Evolutionary conservation across 371 early-diverging fungal species (phyloP).

Genomic region (Lichtheimia ornata): DNA sequence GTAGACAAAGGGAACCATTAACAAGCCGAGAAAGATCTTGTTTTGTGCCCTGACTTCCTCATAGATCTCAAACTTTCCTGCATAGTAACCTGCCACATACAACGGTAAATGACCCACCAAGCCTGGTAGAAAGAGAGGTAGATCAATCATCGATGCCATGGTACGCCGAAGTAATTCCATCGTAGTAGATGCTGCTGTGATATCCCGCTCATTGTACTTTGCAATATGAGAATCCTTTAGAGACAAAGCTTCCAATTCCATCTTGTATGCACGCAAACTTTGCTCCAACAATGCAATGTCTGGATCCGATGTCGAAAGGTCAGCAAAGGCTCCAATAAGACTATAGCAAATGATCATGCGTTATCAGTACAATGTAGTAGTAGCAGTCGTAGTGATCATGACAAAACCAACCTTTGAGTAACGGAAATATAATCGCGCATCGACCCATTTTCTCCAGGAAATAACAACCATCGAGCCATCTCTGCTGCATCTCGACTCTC

Average conservation of each 20-base stretch:
- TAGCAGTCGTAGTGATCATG: background rate
- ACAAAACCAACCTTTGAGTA: slow-evolving; percentile 46
- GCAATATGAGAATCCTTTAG: slow-evolving; percentile 49
- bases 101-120: slow-evolving; percentile 55
- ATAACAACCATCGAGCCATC: slow-evolving; percentile 49
- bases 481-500: slow-evolving; percentile 50
- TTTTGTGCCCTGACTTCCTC: slow-evolving; percentile 61
- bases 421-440: slow-evolving; percentile 53
- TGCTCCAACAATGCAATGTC: slow-evolving; percentile 39
- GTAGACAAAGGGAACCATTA: slow-evolving; percentile 44
- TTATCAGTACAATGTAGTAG: background rate
- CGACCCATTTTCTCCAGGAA: slow-evolving; percentile 41
- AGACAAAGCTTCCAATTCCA: slow-evolving; percentile 33
- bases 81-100: slow-evolving; percentile 51
- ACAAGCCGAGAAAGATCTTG: slow-evolving; percentile 51
- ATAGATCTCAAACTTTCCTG: slow-evolving; percentile 50
- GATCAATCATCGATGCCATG: slow-evolving; percentile 38
- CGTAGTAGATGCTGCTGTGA: slow-evolving; percentile 42
- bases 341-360: slow-evolving; percentile 24
- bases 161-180: slow-evolving; percentile 38
- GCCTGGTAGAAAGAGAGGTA: slow-evolving; percentile 59
- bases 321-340: slow-evolving; percentile 39
- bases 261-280: slow-evolving; percentile 42
- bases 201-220: slow-evolving; percentile 46
- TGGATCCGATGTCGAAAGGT: slow-evolving; percentile 21